Conservation (phyloP, 2,329 filamentous ascomycete species). For the Neonectria faginata region DNA sequence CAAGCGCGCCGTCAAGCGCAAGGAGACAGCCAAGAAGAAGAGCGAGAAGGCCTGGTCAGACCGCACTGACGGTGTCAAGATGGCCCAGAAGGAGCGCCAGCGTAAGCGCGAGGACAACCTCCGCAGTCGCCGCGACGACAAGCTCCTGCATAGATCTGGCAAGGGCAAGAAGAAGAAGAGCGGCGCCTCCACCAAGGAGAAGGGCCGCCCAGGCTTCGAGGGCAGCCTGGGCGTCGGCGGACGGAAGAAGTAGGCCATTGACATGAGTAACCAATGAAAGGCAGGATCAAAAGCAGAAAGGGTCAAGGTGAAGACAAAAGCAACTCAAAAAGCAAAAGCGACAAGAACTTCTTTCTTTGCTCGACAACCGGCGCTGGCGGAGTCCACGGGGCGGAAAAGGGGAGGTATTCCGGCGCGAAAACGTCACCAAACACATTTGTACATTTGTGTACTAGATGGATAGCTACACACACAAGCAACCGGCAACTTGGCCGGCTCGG, state of each 20-base stretch:
- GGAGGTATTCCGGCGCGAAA: slow-evolving; percentile 24
- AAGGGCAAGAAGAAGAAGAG: slow-evolving; percentile 65
- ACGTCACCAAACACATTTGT: slow-evolving; percentile 9
- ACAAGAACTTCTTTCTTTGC: slow-evolving; percentile 33
- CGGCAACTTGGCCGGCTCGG: slow-evolving; percentile 3
- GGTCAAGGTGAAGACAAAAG: slow-evolving; percentile 18
- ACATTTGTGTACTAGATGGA: slow-evolving; percentile 23
- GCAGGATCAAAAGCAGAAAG: background rate
- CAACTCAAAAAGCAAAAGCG: slow-evolving; percentile 22
- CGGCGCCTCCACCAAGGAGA: slow-evolving; percentile 53
- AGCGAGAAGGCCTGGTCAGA: slow-evolving; percentile 90
- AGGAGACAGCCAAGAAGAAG: slow-evolving; percentile 90
- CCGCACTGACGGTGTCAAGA: slow-evolving; percentile 76
- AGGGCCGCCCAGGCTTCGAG: slow-evolving; percentile 74
- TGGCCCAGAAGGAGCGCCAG: slow-evolving; percentile 82
- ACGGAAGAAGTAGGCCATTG: slow-evolving; percentile 57
- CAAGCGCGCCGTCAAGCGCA: slow-evolving; percentile 95
- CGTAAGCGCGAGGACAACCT: slow-evolving; percentile 86
- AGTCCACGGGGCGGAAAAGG: slow-evolving; percentile 39
- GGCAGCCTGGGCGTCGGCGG: slow-evolving; percentile 71
- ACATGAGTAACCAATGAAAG: slow-evolving; percentile 5
- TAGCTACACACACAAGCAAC: slow-evolving; percentile 4
- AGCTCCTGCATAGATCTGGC: slow-evolving; percentile 67
- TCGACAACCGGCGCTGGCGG: slow-evolving; percentile 42
- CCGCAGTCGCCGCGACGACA: slow-evolving; percentile 79